Evolutionary conservation across 352 stramenopile genomes (phyloP).

Genomic region (Globisporangium spiculum): DNA sequence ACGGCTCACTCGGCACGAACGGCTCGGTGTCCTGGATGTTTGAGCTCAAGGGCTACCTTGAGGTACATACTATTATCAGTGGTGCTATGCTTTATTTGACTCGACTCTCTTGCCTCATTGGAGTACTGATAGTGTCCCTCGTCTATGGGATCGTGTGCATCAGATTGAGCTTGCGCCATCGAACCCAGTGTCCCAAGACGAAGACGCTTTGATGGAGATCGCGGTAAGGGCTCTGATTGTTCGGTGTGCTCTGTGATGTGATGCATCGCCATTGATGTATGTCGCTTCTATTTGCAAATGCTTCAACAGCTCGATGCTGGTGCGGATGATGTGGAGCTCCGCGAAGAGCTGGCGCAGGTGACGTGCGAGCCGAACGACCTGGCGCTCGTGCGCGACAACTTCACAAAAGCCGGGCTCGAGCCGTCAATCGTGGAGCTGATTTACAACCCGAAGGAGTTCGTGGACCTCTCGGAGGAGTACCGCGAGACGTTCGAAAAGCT

Average conservation of each 20-base stretch:
- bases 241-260: not conserved
- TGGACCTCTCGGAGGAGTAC: constrained; percentile 52
- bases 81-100: not conserved
- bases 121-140: constrained; percentile 6
- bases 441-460: constrained; percentile 78
- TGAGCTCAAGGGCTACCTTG: constrained; percentile 79
- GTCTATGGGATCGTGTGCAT: too few species aligned
- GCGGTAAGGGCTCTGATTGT: constrained; percentile 33
- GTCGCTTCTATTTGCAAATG: not conserved
- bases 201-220: constrained; percentile 75
- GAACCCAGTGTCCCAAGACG: constrained; percentile 34
- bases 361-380: constrained; percentile 69
- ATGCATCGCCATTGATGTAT: not conserved
- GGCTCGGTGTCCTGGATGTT: constrained; percentile 86
- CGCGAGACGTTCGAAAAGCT: constrained; percentile 73
- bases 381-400: constrained; percentile 51
- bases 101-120: not conserved
- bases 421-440: constrained; percentile 75
- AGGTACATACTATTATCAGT: constrained; percentile 29
- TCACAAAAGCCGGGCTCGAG: constrained; percentile 53
- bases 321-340: constrained; percentile 67
- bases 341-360: constrained; percentile 61
- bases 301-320: constrained; percentile 55
- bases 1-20: constrained; percentile 63
- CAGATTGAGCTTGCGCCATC: constrained; percentile 39